A percentile compares a stretch with the other conserved stretches of the same genome.
Evolutionary conservation across 108 stramenopile genomes (phyloP).

Genomic region (Stephanodiscus triporus): DNA sequence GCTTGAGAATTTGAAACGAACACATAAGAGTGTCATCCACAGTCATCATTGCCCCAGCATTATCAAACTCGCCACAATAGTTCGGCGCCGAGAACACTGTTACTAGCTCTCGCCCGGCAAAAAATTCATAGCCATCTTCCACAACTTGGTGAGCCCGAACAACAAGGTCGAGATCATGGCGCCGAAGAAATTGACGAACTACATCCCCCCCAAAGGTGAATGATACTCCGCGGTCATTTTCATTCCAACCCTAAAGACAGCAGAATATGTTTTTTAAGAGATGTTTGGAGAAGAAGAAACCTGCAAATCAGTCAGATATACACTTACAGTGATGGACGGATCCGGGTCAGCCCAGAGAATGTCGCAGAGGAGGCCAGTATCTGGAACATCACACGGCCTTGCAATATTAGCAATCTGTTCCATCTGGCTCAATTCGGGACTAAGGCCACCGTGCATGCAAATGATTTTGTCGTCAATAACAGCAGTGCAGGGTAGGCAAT

Average conservation of each 20-base stretch:
- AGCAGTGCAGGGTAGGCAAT: slow-evolving; percentile 98
- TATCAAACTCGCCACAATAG: slow-evolving; percentile 99
- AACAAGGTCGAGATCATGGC: slow-evolving; percentile 98
- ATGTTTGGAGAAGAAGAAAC: not conserved
- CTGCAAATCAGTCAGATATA: slow-evolving; percentile 7
- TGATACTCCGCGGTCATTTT: slow-evolving; percentile 99
- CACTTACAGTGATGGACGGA: slow-evolving; percentile 88
- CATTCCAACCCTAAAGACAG: slow-evolving; percentile 92
- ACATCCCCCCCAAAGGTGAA: slow-evolving; percentile 99
- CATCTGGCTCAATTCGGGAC: slow-evolving; percentile 95
- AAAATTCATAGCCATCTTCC: slow-evolving; percentile 99
- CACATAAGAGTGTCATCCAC: slow-evolving; percentile 97
- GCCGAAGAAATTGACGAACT: slow-evolving; percentile 95
- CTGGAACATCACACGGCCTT: slow-evolving; percentile 97
- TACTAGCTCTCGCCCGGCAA: slow-evolving; percentile 96
- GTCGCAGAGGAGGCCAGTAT: slow-evolving; percentile 98
- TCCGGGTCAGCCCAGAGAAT: slow-evolving; percentile 99
- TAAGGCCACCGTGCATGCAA: slow-evolving; percentile 99
- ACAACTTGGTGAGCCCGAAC: slow-evolving; percentile 99
- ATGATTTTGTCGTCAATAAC: slow-evolving; percentile 99
- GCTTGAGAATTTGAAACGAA: slow-evolving; percentile 95
- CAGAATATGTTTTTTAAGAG: not conserved
- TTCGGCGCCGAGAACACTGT: slow-evolving; percentile 98
- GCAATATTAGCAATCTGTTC: slow-evolving; percentile 97
- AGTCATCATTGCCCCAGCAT: slow-evolving; percentile 98